Percentiles rank a stretch among this genome's conserved stretches.
phyloP scores from a whole-genome alignment of 306 rosid genomes.

The Lagenaria siceraria region DNA sequence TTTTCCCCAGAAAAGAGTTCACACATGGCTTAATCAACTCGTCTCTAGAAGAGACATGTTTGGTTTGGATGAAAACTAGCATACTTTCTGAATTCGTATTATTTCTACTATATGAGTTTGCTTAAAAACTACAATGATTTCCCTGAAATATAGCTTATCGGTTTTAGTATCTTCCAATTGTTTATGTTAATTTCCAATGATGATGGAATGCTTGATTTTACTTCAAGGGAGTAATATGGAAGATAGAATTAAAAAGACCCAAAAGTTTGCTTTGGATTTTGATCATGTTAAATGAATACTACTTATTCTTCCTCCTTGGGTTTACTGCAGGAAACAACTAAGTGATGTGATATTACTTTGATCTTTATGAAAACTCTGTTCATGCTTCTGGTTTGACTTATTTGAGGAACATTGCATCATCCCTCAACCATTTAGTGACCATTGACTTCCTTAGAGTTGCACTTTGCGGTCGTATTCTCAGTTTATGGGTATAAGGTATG shows the following conservation, averaged over 20 bases:
- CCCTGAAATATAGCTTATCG: not conserved
- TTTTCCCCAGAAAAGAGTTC: not conserved
- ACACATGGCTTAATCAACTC: not conserved
- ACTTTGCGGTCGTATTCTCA: slow-evolving; percentile 3
- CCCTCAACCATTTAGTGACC: slow-evolving; percentile 1
- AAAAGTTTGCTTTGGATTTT: not conserved
- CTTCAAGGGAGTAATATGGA: not conserved
- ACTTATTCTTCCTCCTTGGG: slow-evolving; percentile 6
- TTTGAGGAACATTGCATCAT: not conserved
- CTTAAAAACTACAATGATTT: not conserved
- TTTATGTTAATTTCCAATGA: not conserved
- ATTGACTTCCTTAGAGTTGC: slow-evolving; percentile 1
- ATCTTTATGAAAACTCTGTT: slow-evolving; percentile 5
- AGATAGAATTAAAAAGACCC: not conserved
- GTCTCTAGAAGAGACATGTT: not conserved
- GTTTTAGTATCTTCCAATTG: not conserved
- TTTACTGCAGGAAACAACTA: slow-evolving; percentile 10
- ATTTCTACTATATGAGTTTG: not conserved
- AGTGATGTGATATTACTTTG: slow-evolving; percentile 5
- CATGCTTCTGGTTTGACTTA: slow-evolving; percentile 4
- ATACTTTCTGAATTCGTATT: not conserved
- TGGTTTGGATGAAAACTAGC: not conserved
- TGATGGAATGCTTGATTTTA: not conserved
- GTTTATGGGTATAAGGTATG: slow-evolving; percentile 5
- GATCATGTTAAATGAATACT: not conserved